Evolutionary conservation across 768 basidiomycete genomes (phyloP), one percentile per base, ranked within the genome.

Genomic region (Lactifluus echinatus): DNA sequence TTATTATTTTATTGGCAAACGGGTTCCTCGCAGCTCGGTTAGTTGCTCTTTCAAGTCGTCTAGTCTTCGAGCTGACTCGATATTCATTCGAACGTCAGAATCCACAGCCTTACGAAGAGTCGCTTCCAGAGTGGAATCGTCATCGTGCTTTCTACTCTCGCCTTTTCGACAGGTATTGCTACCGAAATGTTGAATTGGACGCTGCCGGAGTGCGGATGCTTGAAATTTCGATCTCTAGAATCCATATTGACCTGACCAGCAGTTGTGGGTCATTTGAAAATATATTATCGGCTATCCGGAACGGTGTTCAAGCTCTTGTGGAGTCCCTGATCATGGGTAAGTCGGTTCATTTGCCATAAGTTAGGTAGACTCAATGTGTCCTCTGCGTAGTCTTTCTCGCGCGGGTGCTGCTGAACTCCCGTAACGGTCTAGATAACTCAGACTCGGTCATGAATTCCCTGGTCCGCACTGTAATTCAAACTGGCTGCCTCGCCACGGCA

Each of bases 1-100:
- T 44, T 21, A 8, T 44, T 28, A 31, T 46, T 21, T n/a, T 54
- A 10, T 28, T 29, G 1, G 43, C 53, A 10, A 45, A 54, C 34
- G 19, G 36, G 24, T 54, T 54, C 33, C 44, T 54, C 29, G 44
- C 53, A 7, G 5, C 4, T n/a, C 53, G 53, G 53, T 54, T 24
- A 21, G 45, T 54, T 29, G 8, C 26, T 28, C 24, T 7, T 15
- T 37, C 21, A 5, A 19, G 26, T 34, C 17, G 5, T 26, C n/a
- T 17, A 33, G 34, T 44, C 34, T 17, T 8, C 2, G 24, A n/a
- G n/a, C n/a, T 47, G 23, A 21, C 17, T 19, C 6, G 4, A 21
- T 15, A 19, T 15, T 39, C 44, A 28, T 39, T n/a, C 4, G 8
- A 11, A 2, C 7, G 15, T 12, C 23, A 54, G 53, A 14, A 54